Evolutionary conservation across 23 red algal species (phyloP), one percentile per base, ranked within the genome.

Genomic region (Porphyridium purpureum): DNA sequence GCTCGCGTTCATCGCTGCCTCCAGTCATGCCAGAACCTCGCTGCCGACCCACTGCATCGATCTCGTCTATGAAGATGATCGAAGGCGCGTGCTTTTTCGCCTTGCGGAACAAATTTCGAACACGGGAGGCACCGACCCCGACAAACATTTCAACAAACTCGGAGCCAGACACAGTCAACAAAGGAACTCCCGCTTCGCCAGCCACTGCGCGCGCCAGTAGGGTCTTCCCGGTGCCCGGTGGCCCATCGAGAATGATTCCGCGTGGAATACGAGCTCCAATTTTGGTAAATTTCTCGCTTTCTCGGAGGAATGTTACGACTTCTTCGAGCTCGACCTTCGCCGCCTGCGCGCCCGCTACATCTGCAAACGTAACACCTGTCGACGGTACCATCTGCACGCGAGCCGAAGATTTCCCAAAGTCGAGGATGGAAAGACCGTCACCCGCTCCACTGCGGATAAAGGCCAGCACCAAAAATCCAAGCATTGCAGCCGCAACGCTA

Each of bases 31-130:
- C 59, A 35, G n/a, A 7, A 21, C 34, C 57, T 4, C 84, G 50
- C 32, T 67, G 55, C 7, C 74, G 69, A 5, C 70, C 69, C 6
- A 93, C 49, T 7, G 74, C 69, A 46, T 98, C 90, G 9, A 98
- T 59, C 61, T 98, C 90, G 41, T 98, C 90, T 17, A 98, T 35
- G 57, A 98, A 98, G n/a, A 98, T 29, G 31, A 98, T 59, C 31
- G 62, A 49, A 11, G 90, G 90, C 11, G 60, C 44, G 11, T 44
- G 4, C 56, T 66, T 8, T 53, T 57, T 61, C 81, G 61, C 14
- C 74, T 76, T n/a, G 62, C 50, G 9, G 58, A 8, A 81, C 85
- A 98, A 2, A 72, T 65, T 4, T 67, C 70, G 23, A 75, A 58
- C 3, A 86, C 24, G 20, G 80, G 70, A 19, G 71, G 67, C 50